A percentile compares a stretch with the other conserved stretches of the same genome.
Evolutionary conservation across 2,329 filamentous ascomycete species (phyloP).

Genomic region (Pseudocercospora pini-densiflorae): DNA sequence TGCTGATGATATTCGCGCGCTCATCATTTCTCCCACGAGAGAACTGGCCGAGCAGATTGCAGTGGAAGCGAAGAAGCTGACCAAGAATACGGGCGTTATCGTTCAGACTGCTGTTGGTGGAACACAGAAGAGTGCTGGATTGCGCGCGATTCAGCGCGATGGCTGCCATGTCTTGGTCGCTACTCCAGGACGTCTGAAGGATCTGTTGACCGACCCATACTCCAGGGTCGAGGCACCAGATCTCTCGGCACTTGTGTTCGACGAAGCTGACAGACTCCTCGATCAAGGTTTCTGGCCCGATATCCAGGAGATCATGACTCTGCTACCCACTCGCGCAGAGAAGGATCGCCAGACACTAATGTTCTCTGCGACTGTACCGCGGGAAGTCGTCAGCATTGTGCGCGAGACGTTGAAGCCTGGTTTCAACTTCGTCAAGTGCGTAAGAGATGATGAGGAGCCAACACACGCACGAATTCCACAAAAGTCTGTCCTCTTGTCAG

Average conservation of each 20-base stretch:
- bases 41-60: conserved; percentile 69
- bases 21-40: conserved; percentile 66
- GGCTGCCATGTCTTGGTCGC: conserved; percentile 91
- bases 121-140: conserved; percentile 73
- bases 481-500: conserved; percentile 67
- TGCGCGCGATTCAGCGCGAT: conserved; percentile 68
- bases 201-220: conserved; percentile 71
- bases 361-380: conserved; percentile 92
- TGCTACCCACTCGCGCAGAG: conserved; percentile 65
- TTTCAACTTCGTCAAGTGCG: conserved; percentile 91
- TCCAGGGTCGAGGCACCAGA: conserved; percentile 68
- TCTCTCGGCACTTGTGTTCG: conserved; percentile 64
- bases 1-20: conserved; percentile 60
- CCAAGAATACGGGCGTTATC: conserved; percentile 66
- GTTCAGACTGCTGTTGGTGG: conserved; percentile 88
- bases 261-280: conserved; percentile 70
- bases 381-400: conserved; percentile 79
- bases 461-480: conserved; percentile 88
- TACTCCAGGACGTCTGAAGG: conserved; percentile 85
- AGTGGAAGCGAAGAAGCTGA: conserved; percentile 73
- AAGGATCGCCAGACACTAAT: conserved; percentile 86
- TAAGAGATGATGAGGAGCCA: conserved; percentile 76
- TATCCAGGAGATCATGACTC: conserved; percentile 52
- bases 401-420: conserved; percentile 76
- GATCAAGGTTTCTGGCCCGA: conserved; percentile 60